These are phyloP conservation scores for Paecilomyces sp. DNA, from an alignment of 2,329 filamentous ascomycete genomes.

Conservation along the genomic window DNA sequence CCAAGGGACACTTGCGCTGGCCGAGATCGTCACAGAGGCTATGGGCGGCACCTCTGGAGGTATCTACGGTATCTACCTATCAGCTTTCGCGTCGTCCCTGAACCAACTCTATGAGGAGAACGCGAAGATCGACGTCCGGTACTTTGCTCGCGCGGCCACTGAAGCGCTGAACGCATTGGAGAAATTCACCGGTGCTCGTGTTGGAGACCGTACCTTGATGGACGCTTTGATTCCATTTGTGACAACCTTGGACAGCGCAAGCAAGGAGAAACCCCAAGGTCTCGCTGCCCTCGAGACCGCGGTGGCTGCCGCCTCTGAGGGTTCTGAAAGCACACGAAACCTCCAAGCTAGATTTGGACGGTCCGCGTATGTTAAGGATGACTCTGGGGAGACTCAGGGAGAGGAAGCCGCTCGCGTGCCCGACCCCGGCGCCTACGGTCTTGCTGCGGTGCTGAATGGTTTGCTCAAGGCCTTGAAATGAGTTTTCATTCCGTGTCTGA, in stretches of 20 bases:
- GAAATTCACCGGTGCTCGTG: neutral
- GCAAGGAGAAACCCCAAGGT: neutral
- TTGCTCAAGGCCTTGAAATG: neutral
- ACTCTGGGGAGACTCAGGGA: neutral
- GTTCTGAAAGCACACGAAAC: neutral
- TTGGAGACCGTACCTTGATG: neutral
- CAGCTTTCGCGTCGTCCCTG: neutral
- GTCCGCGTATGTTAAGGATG: neutral
- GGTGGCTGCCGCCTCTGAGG: neutral
- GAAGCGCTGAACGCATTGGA: neutral
- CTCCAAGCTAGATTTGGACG: neutral
- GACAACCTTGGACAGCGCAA: neutral
- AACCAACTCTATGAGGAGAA: neutral
- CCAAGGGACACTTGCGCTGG: slow-evolving; percentile 12
- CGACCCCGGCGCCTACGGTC: neutral
- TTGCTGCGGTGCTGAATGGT: neutral
- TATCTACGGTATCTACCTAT: slow-evolving; percentile 39
- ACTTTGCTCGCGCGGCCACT: neutral
- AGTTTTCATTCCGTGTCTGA: neutral
- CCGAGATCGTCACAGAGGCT: slow-evolving; percentile 48
- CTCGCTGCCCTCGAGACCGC: neutral
- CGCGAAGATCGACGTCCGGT: neutral
- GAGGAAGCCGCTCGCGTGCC: neutral
- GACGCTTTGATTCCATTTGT: neutral
- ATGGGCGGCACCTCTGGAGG: slow-evolving; percentile 64